Conservation (phyloP, 1,284 basidiomycete species). For the Sanguinoderma infundibulare region DNA sequence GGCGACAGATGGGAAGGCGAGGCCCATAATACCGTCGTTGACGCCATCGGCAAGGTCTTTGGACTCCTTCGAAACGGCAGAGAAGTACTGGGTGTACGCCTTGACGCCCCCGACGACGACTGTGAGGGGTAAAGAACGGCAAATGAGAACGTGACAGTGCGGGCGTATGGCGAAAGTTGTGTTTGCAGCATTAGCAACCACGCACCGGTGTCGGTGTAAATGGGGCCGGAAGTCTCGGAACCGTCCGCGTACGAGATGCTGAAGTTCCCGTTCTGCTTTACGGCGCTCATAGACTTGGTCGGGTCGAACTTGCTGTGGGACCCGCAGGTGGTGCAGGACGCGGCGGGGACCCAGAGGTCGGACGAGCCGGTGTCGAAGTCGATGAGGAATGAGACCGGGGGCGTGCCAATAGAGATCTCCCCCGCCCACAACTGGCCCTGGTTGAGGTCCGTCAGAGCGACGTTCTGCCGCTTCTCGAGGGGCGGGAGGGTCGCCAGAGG, state of each 20-base stretch:
- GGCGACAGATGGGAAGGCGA: slow-evolving; percentile 33
- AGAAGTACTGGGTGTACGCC: slow-evolving; percentile 29
- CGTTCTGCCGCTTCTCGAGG: slow-evolving; percentile 2
- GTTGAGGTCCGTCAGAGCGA: slow-evolving; percentile 20
- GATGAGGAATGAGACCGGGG: slow-evolving; percentile 20
- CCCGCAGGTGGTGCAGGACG: slow-evolving; percentile 22
- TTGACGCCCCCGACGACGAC: slow-evolving; percentile 32
- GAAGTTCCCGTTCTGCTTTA: slow-evolving; percentile 41
- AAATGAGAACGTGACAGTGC: not conserved
- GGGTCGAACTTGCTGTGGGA: slow-evolving; percentile 36
- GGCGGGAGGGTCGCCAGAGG: not conserved
- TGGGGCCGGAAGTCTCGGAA: slow-evolving; percentile 49
- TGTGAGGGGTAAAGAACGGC: not conserved
- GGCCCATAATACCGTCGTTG: slow-evolving; percentile 33
- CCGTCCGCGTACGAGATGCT: slow-evolving; percentile 56
- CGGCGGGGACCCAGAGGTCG: slow-evolving; percentile 30
- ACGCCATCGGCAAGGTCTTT: slow-evolving; percentile 21
- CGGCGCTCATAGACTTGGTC: slow-evolving; percentile 39
- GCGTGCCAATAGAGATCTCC: slow-evolving; percentile 24
- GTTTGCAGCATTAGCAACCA: not conserved
- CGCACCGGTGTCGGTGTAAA: slow-evolving; percentile 53
- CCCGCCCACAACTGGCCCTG: slow-evolving; percentile 24
- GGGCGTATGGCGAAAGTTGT: not conserved
- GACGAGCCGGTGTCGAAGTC: slow-evolving; percentile 32
- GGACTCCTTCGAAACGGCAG: slow-evolving; percentile 28